A percentile compares a stretch with the other conserved stretches of the same genome.
These are phyloP conservation scores for Raffaelea albimanens DNA, from an alignment of 2,329 filamentous ascomycete genomes.

Conservation along the genomic window DNA sequence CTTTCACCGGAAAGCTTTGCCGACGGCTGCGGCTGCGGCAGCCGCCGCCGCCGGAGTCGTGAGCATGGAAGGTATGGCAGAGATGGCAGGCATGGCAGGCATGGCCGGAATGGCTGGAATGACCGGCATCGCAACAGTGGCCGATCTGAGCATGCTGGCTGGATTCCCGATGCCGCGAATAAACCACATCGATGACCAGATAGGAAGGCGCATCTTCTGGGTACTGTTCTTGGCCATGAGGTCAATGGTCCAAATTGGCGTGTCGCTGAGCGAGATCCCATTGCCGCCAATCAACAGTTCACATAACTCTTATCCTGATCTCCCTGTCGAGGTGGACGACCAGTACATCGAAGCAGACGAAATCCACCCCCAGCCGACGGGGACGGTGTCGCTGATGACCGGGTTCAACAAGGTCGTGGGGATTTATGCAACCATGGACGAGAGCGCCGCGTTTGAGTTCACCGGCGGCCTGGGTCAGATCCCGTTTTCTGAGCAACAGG, in stretches of 20 bases:
- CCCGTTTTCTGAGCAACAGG: slow-evolving; percentile 69
- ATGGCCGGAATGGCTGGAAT: not conserved
- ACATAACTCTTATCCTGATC: slow-evolving; percentile 64
- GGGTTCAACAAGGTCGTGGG: slow-evolving; percentile 75
- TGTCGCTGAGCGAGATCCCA: slow-evolving; percentile 59
- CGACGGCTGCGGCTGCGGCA: too few relatives aligned
- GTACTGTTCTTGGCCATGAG: slow-evolving; percentile 66
- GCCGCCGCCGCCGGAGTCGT: not conserved
- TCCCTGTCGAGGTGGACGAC: slow-evolving; percentile 77
- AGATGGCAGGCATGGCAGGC: not conserved
- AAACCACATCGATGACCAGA: slow-evolving; percentile 65
- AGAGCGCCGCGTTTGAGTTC: slow-evolving; percentile 69
- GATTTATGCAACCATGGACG: slow-evolving; percentile 72
- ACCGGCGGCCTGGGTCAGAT: slow-evolving; percentile 71
- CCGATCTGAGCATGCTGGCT: slow-evolving; percentile 34
- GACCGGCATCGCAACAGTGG: not conserved
- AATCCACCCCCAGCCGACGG: slow-evolving; percentile 60
- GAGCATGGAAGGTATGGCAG: not conserved
- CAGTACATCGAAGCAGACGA: slow-evolving; percentile 65
- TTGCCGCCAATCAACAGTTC: slow-evolving; percentile 66
- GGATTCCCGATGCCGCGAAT: too few relatives aligned
- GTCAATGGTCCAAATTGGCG: slow-evolving; percentile 69
- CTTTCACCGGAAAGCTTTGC: slow-evolving; percentile 52
- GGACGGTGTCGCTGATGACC: slow-evolving; percentile 58
- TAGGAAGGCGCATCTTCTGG: slow-evolving; percentile 77